Conservation (phyloP, 2,329 filamentous ascomycete genomes). For the Chaetoscypha palmicola region DNA sequence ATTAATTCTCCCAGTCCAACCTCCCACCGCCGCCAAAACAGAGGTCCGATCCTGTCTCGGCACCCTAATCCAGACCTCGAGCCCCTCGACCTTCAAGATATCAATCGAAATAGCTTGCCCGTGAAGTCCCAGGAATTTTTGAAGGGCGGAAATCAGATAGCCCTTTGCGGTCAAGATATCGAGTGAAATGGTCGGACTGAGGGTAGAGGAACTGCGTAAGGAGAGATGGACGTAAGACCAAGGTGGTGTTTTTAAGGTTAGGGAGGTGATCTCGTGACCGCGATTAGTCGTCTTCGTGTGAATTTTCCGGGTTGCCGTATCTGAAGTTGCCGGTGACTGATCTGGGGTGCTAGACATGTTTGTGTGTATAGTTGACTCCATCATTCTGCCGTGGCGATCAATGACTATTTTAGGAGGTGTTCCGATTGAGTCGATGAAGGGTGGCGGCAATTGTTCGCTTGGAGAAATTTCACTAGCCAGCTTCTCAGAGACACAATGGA, state of each 20-base stretch:
- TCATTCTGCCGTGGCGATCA: no score
- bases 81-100: constrained; percentile 53
- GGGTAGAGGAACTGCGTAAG: constrained; percentile 33
- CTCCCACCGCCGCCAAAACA: constrained; percentile 58
- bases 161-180: constrained; percentile 57
- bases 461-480: no score
- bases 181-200: constrained; percentile 31
- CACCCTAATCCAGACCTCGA: constrained; percentile 57
- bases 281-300: constrained; percentile 7
- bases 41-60: constrained; percentile 52
- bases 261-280: constrained; percentile 41
- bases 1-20: constrained; percentile 46
- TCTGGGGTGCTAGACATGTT: no score
- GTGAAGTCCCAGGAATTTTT: constrained; percentile 62
- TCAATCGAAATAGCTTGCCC: constrained; percentile 64
- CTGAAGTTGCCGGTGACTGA: no score
- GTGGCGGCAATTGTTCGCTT: no score
- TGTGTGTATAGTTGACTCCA: no score
- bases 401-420: no score
- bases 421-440: no score
- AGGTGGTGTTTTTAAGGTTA: constrained; percentile 44
- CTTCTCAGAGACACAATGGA: no score
- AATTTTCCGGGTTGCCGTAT: constrained; percentile 12
- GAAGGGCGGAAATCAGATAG: constrained; percentile 56
- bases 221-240: constrained; percentile 53